phyloP scores from a whole-genome alignment of 148 eudicot species.

The Camellia sinensis region DNA sequence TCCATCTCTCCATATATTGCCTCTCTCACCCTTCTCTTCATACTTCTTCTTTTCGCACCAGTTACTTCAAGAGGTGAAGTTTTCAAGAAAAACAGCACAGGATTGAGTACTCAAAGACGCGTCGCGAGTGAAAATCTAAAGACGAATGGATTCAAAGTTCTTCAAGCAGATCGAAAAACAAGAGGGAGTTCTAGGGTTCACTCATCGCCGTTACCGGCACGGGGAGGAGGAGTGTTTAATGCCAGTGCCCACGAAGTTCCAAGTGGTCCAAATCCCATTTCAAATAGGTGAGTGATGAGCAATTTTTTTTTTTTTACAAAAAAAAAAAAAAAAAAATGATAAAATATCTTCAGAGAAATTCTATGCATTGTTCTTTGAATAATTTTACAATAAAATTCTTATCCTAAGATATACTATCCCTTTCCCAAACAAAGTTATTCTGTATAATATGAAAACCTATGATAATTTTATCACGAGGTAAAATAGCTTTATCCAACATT shows the following conservation, averaged over 20 bases:
- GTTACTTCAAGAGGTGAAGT: neutral
- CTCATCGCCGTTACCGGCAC: neutral
- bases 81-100: neutral
- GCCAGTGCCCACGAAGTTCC: constrained; percentile 40
- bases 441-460: no score
- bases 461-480: no score
- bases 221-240: constrained; percentile 6
- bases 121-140: neutral
- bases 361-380: no score
- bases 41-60: constrained; percentile 12
- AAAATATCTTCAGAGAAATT: no score
- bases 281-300: constrained; percentile 29
- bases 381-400: no score
- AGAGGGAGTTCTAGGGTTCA: constrained; percentile 9
- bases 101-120: neutral
- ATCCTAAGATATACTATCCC: no score
- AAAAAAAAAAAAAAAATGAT: neutral
- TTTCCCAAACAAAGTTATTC: no score
- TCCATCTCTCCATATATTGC: constrained; percentile 3
- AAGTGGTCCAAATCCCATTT: constrained; percentile 40
- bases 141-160: constrained; percentile 6
- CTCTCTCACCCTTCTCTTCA: constrained; percentile 11
- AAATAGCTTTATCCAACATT: no score
- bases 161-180: neutral
- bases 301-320: neutral